These are phyloP conservation scores for Balamuthia mandrillaris DNA, from an alignment of 208 protist species.

Conservation along the genomic window DNA sequence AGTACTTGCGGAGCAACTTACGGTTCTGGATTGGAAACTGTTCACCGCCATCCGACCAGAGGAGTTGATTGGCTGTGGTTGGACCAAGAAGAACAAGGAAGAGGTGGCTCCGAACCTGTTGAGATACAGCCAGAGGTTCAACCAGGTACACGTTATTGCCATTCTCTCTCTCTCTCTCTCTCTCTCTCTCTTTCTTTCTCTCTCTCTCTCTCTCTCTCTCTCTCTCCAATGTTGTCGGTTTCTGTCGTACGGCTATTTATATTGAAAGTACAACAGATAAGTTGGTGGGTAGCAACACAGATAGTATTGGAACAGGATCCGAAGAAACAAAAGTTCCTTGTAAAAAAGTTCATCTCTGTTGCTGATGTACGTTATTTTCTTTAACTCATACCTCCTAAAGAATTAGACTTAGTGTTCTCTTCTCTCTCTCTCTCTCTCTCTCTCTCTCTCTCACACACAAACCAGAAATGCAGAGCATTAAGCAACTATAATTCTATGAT, in stretches of 20 bases:
- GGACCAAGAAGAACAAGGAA: conserved; percentile 26
- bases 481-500: conserved; percentile 39
- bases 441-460: background rate
- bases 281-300: conserved; percentile 38
- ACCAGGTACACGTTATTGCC: background rate
- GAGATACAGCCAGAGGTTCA: conserved; percentile 3
- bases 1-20: too few species aligned
- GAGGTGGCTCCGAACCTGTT: background rate
- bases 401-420: too few species aligned
- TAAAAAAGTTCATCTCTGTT: conserved; percentile 36
- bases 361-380: background rate
- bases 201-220: background rate
- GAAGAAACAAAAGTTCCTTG: background rate
- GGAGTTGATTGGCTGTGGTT: conserved; percentile 4
- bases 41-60: background rate
- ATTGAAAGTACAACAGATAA: background rate
- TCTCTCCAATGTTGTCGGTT: background rate
- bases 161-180: background rate
- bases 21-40: conserved; percentile 1
- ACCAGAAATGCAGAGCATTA: background rate
- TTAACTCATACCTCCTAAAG: too few species aligned
- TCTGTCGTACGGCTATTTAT: too few species aligned
- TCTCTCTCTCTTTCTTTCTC: background rate
- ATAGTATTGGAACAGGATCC: background rate
- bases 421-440: background rate